Evolutionary conservation across 2,329 filamentous ascomycete species (phyloP).

Genomic region (Aspergillus hortae): DNA sequence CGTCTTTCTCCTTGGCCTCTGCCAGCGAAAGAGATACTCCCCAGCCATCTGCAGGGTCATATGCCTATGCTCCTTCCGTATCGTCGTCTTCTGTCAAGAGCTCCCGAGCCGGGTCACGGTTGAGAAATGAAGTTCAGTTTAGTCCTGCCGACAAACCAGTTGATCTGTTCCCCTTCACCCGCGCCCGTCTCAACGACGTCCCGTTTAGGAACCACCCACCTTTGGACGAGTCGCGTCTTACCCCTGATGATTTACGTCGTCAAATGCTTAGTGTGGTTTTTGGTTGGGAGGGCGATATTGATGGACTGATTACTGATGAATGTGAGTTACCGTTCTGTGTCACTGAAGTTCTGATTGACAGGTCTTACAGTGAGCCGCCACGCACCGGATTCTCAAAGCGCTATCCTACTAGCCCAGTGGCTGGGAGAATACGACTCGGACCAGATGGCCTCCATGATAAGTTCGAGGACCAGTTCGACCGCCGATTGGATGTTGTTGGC

Average conservation of each 20-base stretch:
- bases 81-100: slow-evolving; percentile 48
- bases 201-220: slow-evolving; percentile 69
- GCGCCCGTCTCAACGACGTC: slow-evolving; percentile 75
- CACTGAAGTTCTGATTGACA: slow-evolving; percentile 13
- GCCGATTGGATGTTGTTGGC: slow-evolving; percentile 97
- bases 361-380: slow-evolving; percentile 60
- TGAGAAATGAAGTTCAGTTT: slow-evolving; percentile 75
- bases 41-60: slow-evolving; percentile 40
- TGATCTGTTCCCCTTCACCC: slow-evolving; percentile 84
- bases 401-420: slow-evolving; percentile 88
- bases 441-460: slow-evolving; percentile 69
- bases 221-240: slow-evolving; percentile 57
- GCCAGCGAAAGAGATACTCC: slow-evolving; percentile 31
- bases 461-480: slow-evolving; percentile 81
- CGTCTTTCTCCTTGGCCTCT: slow-evolving; percentile 44
- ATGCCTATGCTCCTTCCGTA: slow-evolving; percentile 38
- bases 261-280: slow-evolving; percentile 96
- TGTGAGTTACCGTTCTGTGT: slow-evolving; percentile 38
- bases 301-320: slow-evolving; percentile 80
- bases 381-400: slow-evolving; percentile 66
- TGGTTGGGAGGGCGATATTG: slow-evolving; percentile 84
- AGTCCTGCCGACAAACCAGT: slow-evolving; percentile 71
- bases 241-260: slow-evolving; percentile 71
- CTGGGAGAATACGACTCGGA: slow-evolving; percentile 80
- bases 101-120: slow-evolving; percentile 56